A percentile compares a stretch with the other conserved stretches of the same genome.
Conservation (phyloP, 169 alveolate species). For the Plasmodium chabaudi region DNA sequence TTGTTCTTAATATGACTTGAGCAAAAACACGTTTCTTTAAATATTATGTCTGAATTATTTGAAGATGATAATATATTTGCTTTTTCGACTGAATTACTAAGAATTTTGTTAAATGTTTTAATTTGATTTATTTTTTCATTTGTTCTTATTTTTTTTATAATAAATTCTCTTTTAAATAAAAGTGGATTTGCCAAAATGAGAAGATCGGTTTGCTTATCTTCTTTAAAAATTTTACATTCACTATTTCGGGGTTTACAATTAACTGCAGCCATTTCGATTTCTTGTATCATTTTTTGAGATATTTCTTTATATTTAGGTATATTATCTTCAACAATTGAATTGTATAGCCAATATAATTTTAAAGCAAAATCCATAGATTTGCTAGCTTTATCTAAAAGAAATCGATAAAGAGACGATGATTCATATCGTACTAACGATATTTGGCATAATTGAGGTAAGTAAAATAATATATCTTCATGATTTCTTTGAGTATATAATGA, state of each 20-base stretch:
- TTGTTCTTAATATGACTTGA: not conserved
- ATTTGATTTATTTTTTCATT: constrained; percentile 25
- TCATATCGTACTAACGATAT: constrained; percentile 82
- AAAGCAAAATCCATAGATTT: constrained; percentile 92
- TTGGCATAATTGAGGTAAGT: constrained; percentile 88
- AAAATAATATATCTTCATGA: constrained; percentile 86
- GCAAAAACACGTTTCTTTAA: not conserved
- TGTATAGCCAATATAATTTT: constrained; percentile 90
- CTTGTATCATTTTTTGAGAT: constrained; percentile 91
- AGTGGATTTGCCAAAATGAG: constrained; percentile 80
- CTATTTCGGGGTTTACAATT: constrained; percentile 84
- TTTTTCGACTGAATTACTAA: constrained; percentile 14
- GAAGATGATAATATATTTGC: not conserved
- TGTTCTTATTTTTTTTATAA: constrained; percentile 53
- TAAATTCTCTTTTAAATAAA: constrained; percentile 76
- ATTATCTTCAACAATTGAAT: constrained; percentile 88
- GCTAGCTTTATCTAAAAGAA: constrained; percentile 89
- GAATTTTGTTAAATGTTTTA: constrained; percentile 15
- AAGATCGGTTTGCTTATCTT: constrained; percentile 38
- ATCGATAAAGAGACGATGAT: constrained; percentile 85
- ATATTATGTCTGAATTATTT: not conserved
- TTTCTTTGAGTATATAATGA: constrained; percentile 89
- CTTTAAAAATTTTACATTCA: constrained; percentile 30
- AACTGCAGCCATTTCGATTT: constrained; percentile 93
- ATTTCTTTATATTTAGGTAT: constrained; percentile 79